Evolutionary conservation across 1,284 basidiomycete genomes (phyloP), one percentile per base, ranked within the genome.

Genomic region (Cryptococcus maquisensis): DNA sequence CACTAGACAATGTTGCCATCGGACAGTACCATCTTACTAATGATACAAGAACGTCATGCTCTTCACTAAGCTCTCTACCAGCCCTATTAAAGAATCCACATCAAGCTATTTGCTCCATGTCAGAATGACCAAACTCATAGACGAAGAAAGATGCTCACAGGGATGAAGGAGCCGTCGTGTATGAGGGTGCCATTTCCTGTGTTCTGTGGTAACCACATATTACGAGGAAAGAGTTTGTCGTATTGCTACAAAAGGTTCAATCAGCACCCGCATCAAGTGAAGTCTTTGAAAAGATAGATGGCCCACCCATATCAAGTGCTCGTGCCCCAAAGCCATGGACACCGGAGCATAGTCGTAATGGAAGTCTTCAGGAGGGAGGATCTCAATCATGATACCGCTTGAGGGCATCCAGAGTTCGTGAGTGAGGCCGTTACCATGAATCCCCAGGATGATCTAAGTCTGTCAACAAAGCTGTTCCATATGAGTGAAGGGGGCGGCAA

Each of bases 351-450:
- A 54, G 42, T 54, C 52, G 28, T 49, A 54, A 2, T 41, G 40
- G 41, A 54, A 54, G 2, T 47, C 43, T 16, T 12, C 12, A 10
- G 36, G 46, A 4, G 52, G 52, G 12, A 54, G 39, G 18, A 41
- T 44, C 52, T 67, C 65, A 15, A 65, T 55, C 20, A 65, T 45
- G 3, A 57, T 43, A 4, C 50, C 54, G 15, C 45, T 21, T 20
- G 47, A 21, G 4, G 54, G 54, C 63, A 65, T 62, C 63, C 63
- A 65, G 50, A 63, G 49, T 45, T 61, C 53, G 51, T 65, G 61
- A 1, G 54, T 61, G 3, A 65, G 28, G 8, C 57, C 61, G 39
- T 57, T 57, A 0, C 61, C 61, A 37, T 65, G 63, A 18, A 65
- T 52, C 5, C 60, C 59, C 16, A 65, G 47, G 39, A 65, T 55